A percentile compares a stretch with the other conserved stretches of the same genome.
Evolutionary conservation across 495 filamentous ascomycete species (phyloP).

Genomic region (Astrothelium macrocarpum): DNA sequence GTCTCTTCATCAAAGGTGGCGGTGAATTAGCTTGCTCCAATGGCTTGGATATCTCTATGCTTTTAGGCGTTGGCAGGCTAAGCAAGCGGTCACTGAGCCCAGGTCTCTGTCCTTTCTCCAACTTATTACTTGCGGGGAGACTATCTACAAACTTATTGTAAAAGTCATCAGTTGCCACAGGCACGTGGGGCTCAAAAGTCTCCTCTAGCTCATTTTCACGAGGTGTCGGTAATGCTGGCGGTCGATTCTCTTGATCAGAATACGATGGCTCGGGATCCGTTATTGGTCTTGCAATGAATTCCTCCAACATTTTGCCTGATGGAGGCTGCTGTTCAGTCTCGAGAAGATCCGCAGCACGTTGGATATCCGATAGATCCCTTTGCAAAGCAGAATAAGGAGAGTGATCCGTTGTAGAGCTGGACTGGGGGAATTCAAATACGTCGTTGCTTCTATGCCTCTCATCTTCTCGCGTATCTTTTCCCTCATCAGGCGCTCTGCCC

Average conservation of each 20-base stretch:
- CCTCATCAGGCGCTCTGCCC: not conserved
- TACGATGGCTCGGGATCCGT: not conserved
- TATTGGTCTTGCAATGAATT: not conserved
- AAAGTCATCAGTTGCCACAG: constrained; percentile 17
- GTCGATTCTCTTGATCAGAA: not conserved
- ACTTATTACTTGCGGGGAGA: constrained; percentile 8
- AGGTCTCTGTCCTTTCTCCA: not conserved
- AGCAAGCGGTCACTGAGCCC: not conserved
- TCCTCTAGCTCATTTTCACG: not conserved
- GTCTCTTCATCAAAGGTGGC: not conserved
- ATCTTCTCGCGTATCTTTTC: not conserved
- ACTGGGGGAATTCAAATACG: not conserved
- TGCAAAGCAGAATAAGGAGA: not conserved
- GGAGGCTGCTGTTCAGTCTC: not conserved
- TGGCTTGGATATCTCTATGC: not conserved
- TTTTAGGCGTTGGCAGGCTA: not conserved
- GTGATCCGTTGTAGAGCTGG: not conserved
- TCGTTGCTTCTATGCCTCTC: not conserved
- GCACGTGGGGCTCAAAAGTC: constrained; percentile 4
- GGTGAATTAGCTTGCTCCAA: not conserved
- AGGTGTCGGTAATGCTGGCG: not conserved
- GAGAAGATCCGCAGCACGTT: not conserved
- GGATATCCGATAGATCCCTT: not conserved
- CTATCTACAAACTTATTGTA: constrained; percentile 17
- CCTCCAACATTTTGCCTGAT: not conserved